These are phyloP conservation scores for Jimgerdemannia flammicorona DNA, from an alignment of 192 early-diverging fungal species.

Conservation along the genomic window DNA sequence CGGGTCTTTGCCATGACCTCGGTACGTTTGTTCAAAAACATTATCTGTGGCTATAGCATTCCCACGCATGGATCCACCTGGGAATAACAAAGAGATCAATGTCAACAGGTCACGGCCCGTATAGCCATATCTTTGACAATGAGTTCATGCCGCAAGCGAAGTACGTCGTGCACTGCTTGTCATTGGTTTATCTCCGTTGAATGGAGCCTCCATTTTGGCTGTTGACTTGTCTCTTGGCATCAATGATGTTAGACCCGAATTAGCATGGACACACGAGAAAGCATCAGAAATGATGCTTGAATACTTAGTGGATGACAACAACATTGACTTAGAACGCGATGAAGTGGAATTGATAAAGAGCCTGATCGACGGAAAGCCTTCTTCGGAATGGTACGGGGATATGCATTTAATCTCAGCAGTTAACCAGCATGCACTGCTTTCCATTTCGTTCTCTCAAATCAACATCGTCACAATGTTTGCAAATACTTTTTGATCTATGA, in stretches of 20 bases:
- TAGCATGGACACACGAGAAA: slow-evolving; percentile 69
- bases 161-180: slow-evolving; percentile 8
- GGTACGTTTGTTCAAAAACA: slow-evolving; percentile 34
- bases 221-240: too few relatives aligned
- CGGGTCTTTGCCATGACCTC: slow-evolving; percentile 93
- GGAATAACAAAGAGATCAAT: neutral
- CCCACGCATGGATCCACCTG: neutral
- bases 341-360: slow-evolving; percentile 65
- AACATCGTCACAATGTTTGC: too few relatives aligned
- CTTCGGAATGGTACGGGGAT: slow-evolving; percentile 32
- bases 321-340: slow-evolving; percentile 60
- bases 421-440: neutral
- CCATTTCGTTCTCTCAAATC: neutral
- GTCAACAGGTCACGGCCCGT: slow-evolving; percentile 84
- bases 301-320: slow-evolving; percentile 66
- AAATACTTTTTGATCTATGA: neutral
- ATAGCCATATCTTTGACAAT: slow-evolving; percentile 94
- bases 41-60: neutral
- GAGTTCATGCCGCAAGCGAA: slow-evolving; percentile 72
- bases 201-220: neutral
- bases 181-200: neutral
- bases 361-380: slow-evolving; percentile 62
- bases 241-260: slow-evolving; percentile 27
- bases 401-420: neutral
- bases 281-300: slow-evolving; percentile 87